Evolutionary conservation across 768 basidiomycete species (phyloP), one percentile per base, ranked within the genome.

Genomic region (Dendrothele bispora): DNA sequence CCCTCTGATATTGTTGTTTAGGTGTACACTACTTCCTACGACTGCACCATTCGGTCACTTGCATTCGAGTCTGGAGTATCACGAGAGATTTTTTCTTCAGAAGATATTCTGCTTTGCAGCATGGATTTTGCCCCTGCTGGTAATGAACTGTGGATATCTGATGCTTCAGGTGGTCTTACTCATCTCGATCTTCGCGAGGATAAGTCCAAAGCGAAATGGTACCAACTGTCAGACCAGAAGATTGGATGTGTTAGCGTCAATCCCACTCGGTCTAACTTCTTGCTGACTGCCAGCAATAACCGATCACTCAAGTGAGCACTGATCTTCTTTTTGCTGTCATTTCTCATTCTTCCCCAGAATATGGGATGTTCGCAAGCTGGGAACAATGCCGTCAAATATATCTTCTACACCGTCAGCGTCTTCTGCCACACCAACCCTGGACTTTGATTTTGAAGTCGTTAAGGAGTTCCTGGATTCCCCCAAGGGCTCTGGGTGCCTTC

Each of bases 131-230:
- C 79, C 0, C 80, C 84, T 1, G 68, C 70, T 3, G 90, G 91
- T 0, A 70, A 85, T 41, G 89, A 91, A 59, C 79, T 93, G 77
- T 93, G 91, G 91, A 75, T 92, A 44, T 88, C 88, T 1, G 91
- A 93, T 61, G 74, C 70, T 3, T 54, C 65, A 6, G 91, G 91
- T 14, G 85, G 88, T 20, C 71, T 81, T 4, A 88, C 86, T 6
- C 90, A 89, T 52, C 65, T 88, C 18, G 91, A 93, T 61, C 67
- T 91, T 29, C 83, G 91, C 14, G 77, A 88, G 58, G 69, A 74
- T 39, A 75, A 71, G 52, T 72, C 73, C 1, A 78, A 78, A 28
- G 73, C 75, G 5, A 72, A 77, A 36, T 71, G 85, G 65, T 90
- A 86, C 54, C 77, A 70, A 29, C 63, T 91, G 10, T 84, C 86